Percentiles rank a stretch among this genome's conserved stretches.
Evolutionary conservation across 371 early-diverging fungal genomes (phyloP).

Genomic region (Parasitella parasitica): DNA sequence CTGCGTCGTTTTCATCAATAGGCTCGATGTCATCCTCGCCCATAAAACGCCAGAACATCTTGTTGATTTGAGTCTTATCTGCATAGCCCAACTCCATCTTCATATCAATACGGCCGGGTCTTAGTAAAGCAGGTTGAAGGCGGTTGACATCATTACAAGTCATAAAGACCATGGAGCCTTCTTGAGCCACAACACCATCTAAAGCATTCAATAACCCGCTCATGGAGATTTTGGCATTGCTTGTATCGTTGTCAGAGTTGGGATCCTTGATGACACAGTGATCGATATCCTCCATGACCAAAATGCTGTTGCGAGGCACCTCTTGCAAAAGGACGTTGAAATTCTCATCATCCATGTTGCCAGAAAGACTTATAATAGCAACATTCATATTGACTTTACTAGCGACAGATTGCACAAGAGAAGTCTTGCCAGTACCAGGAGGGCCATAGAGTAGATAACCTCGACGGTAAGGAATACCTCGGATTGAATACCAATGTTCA

Average conservation of each 20-base stretch:
- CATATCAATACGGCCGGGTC: conserved; percentile 96
- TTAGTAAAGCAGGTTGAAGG: conserved; percentile 92
- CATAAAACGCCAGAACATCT: conserved; percentile 50
- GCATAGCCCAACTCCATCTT: conserved; percentile 82
- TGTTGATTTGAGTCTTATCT: conserved; percentile 61
- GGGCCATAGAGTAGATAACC: conserved; percentile 77
- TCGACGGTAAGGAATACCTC: conserved; percentile 93
- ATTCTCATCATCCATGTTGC: conserved; percentile 32
- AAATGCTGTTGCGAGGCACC: conserved; percentile 34
- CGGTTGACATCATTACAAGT: conserved; percentile 95
- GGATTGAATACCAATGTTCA: conserved; percentile 76
- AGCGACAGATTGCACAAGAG: conserved; percentile 64
- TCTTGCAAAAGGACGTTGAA: conserved; percentile 28
- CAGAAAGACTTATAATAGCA: conserved; percentile 38
- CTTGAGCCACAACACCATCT: conserved; percentile 91
- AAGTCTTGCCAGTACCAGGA: conserved; percentile 73
- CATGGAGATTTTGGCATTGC: conserved; percentile 80
- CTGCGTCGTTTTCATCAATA: neutral
- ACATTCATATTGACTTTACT: conserved; percentile 44
- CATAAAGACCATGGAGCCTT: conserved; percentile 91
- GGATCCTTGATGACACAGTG: conserved; percentile 39
- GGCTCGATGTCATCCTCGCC: conserved; percentile 6
- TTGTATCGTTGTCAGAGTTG: conserved; percentile 5
- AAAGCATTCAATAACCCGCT: conserved; percentile 91
- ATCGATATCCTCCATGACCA: conserved; percentile 53